These are phyloP conservation scores for Funneliformis mosseae DNA, from an alignment of 192 early-diverging fungal genomes.

Conservation along the genomic window DNA sequence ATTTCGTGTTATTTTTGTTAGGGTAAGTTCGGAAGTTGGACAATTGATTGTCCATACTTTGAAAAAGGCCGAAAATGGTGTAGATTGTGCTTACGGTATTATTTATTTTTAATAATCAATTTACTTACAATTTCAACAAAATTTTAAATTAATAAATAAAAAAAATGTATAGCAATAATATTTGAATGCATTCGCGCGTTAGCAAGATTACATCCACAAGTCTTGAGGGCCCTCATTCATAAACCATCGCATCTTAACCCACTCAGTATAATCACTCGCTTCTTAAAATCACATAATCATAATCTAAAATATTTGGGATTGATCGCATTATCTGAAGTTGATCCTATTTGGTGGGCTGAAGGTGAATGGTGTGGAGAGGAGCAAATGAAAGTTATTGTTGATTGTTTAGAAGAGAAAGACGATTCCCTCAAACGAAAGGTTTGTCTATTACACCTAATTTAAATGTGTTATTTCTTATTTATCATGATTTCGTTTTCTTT, in stretches of 20 bases:
- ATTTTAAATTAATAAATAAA: neutral
- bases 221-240: neutral
- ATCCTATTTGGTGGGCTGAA: conserved; percentile 34
- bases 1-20: neutral
- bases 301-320: conserved; percentile 57
- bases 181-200: conserved; percentile 38
- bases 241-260: conserved; percentile 35
- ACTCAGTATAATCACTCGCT: conserved; percentile 42
- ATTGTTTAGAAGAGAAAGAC: conserved; percentile 34
- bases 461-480: neutral
- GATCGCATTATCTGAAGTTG: conserved; percentile 41
- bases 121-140: neutral
- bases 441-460: neutral
- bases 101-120: neutral
- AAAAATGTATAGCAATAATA: conserved; percentile 38
- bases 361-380: conserved; percentile 31
- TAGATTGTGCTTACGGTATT: conserved; percentile 50
- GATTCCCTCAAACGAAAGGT: conserved; percentile 28
- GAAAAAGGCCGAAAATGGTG: conserved; percentile 38
- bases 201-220: conserved; percentile 19
- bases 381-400: conserved; percentile 31
- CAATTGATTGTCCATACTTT: conserved; percentile 23
- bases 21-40: conserved; percentile 25
- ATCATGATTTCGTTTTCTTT: neutral
- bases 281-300: conserved; percentile 49